Evolutionary conservation across 768 basidiomycete genomes (phyloP), one percentile per base, ranked within the genome.

Genomic region (Phylloporus sp.): DNA sequence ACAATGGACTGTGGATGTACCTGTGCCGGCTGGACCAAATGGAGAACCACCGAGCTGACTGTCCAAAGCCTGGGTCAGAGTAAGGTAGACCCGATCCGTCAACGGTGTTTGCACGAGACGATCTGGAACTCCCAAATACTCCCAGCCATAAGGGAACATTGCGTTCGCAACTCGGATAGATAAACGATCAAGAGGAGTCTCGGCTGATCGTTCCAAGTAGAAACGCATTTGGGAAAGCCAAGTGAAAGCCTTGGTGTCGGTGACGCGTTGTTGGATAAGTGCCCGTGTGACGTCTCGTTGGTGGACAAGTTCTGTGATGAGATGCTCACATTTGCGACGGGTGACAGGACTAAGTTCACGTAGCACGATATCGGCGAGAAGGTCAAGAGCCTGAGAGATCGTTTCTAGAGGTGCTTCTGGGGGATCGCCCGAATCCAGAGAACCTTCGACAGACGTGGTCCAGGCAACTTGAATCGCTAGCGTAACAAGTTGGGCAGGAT

Each of bases 141-240:
- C 96, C 91, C 91, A 99, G 15, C 96, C 96, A 58, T 99, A 98
- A 6, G 88, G 85, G 79, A 98, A 98, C 3, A 77, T 75, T 4
- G 94, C 92, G 68, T 95, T 89, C 15, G 96, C 96, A 47, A 87
- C 85, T 49, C 78, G 81, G 54, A 98, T 86, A 15, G 77, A 69
- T 31, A 98, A 73, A 27, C 90, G 75, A 31, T 94, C 84, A 36
- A 96, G 71, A 3, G 92, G 86, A 50, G 87, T 84, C 36, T 83
- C 79, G n/a, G 76, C 63, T 0, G 71, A 60, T 14, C 74, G 72
- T 58, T 94, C 85, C 27, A 96, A 78, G 65, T 98, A 97, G 72
- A 93, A 99, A 9, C 96, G 88, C 96, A 99, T 98, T 62, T 98
- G 93, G 58, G 90, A 95, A 13, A 98, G 71, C 96, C 96, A 99